Base-by-base conservation (phyloP, 2,329 filamentous ascomycete genomes). In the Orbilia ellipsospora region DNA sequence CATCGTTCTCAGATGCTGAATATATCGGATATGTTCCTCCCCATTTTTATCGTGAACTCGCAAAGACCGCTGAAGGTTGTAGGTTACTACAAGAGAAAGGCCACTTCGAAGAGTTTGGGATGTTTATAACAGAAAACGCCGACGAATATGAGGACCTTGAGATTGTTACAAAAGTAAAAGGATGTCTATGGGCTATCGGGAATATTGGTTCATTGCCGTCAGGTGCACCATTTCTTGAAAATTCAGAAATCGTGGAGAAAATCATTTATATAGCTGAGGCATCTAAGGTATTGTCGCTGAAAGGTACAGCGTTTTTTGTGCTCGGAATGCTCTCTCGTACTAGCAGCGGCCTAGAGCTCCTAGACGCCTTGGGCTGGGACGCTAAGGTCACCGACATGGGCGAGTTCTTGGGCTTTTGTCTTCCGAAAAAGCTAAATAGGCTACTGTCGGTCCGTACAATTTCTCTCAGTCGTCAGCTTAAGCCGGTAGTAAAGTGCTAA, bases 191-290 rank as follows among this genome's bases (percentile, higher is more conserved):
- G 95, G 95, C 95, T 0, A 93, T 99, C 0, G 95, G 95, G 23
- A 99, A 99, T 79, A 94, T 99, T 44, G 95, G 95, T 0, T 97
- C 94, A 0, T 98, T 99, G 94, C 94, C 98, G 80, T 88, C 97
- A 1, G 95, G 95, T 0, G 94, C 94, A 0, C 93, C 93, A 0
- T 99, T 99, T 81, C 86, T 99, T 2, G 95, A 97, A 82, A 90
- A 91, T 67, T 92, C 89, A 44, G 92, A 97, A 78, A 93, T 98
- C 44, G 93, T 98, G 16, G 88, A 90, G 80, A 88, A 90, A 77
- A 94, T 99, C 77, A 89, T 98, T 55, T 87, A 89, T 77, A 97
- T 99, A 81, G 95, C 95, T 0, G 92, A 97, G 81, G 85, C 86
- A 28, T 94, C 95, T 50, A 90, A 94, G 78, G 92, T 99, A 59